A percentile compares a stretch with the other conserved stretches of the same genome.
phyloP scores from a whole-genome alignment of 1,284 basidiomycete species.

The Somion occarium region DNA sequence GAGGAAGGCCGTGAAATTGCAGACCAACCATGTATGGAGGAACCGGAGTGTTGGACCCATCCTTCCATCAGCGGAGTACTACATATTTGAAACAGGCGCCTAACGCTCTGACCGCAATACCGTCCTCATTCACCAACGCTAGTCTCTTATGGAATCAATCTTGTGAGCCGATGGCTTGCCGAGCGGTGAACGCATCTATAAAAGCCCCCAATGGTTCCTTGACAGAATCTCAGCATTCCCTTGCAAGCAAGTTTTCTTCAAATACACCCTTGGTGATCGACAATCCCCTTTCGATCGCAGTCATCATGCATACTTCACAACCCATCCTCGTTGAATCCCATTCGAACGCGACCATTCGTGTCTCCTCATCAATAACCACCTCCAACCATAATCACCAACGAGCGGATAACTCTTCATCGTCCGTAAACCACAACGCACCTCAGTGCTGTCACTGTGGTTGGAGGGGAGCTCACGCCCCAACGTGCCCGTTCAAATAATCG shows the following conservation, averaged over 20 bases:
- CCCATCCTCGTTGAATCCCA: slow-evolving; percentile 11
- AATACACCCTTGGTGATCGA: background rate
- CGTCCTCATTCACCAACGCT: background rate
- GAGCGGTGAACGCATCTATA: slow-evolving; percentile 5
- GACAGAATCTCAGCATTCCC: no score
- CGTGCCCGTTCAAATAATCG: slow-evolving; percentile 55
- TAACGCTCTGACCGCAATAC: slow-evolving; percentile 2
- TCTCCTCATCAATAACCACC: slow-evolving; percentile 14
- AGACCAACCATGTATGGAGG: background rate
- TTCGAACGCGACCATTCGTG: slow-evolving; percentile 10
- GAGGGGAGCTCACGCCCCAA: slow-evolving; percentile 60
- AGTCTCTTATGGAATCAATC: background rate
- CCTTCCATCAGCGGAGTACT: slow-evolving; percentile 1
- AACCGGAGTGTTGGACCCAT: background rate
- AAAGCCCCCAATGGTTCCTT: no score
- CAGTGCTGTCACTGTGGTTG: slow-evolving; percentile 76
- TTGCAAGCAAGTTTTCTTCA: background rate
- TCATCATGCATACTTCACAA: slow-evolving; percentile 19
- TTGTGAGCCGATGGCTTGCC: slow-evolving; percentile 6
- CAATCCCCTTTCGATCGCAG: slow-evolving; percentile 10
- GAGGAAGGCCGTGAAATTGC: background rate
- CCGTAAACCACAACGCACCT: slow-evolving; percentile 41
- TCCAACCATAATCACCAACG: slow-evolving; percentile 14
- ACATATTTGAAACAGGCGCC: background rate
- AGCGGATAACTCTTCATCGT: slow-evolving; percentile 13